phyloP scores from a whole-genome alignment of 2,329 filamentous ascomycete genomes.

The Calonectria pseudoreteaudii region DNA sequence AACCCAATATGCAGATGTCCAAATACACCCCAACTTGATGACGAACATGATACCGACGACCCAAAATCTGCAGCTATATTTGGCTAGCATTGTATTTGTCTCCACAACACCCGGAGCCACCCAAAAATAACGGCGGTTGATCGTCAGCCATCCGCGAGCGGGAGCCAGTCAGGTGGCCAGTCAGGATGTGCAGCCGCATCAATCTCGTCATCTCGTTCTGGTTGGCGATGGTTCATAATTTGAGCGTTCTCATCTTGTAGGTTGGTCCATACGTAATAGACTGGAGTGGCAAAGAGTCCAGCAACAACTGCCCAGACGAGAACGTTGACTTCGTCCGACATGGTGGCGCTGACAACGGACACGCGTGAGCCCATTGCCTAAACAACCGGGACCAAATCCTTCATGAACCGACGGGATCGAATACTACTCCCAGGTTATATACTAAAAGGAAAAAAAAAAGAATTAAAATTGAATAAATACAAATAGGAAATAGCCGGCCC shows the following conservation, averaged over 20 bases:
- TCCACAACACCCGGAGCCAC: background rate
- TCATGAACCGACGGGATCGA: background rate
- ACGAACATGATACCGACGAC: background rate
- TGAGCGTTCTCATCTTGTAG: background rate
- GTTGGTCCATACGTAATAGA: background rate
- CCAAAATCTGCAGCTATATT: background rate
- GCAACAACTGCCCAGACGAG: background rate
- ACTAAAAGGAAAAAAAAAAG: too few species aligned
- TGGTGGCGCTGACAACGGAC: background rate
- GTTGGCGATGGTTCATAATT: background rate
- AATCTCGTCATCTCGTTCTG: background rate
- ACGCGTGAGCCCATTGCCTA: background rate
- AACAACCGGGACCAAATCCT: background rate
- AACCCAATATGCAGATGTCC: background rate
- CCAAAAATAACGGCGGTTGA: background rate
- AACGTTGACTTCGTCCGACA: background rate
- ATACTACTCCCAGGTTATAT: background rate
- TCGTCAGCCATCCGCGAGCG: background rate
- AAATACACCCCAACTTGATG: background rate
- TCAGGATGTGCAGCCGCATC: background rate
- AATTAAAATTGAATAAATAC: too few species aligned
- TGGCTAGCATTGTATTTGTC: background rate
- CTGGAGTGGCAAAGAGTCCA: background rate
- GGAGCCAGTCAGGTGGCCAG: constrained; percentile 1
- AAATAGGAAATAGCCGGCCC: background rate